These are phyloP conservation scores for Teunomyces stri DNA, from an alignment of 805 yeast genomes.

Conservation along the genomic window DNA sequence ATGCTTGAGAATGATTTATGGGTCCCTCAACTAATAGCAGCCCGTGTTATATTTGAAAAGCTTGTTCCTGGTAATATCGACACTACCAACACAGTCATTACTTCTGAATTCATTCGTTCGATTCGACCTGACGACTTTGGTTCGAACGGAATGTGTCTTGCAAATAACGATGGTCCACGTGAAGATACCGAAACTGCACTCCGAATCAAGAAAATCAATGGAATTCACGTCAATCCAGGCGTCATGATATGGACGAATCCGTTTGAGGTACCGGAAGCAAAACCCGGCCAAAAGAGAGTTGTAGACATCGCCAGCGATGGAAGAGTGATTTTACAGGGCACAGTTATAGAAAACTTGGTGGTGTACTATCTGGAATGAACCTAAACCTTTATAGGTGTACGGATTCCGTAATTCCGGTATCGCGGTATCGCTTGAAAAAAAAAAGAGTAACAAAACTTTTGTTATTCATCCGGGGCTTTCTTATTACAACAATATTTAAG, in stretches of 20 bases:
- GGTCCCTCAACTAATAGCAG: slow-evolving; percentile 40
- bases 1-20: slow-evolving; percentile 29
- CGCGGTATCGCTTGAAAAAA: slow-evolving; percentile 5
- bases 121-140: slow-evolving; percentile 9
- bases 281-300: background rate
- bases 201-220: slow-evolving; percentile 33
- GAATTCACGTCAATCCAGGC: slow-evolving; percentile 22
- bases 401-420: slow-evolving; percentile 1
- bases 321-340: slow-evolving; percentile 24
- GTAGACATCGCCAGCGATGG: slow-evolving; percentile 19
- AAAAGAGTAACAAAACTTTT: background rate
- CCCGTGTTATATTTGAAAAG: slow-evolving; percentile 48
- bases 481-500: too few species aligned
- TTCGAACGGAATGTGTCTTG: background rate
- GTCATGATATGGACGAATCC: slow-evolving; percentile 31
- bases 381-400: background rate
- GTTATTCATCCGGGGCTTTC: too few species aligned
- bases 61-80: slow-evolving; percentile 42
- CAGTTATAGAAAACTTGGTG: slow-evolving; percentile 29
- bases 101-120: slow-evolving; percentile 19
- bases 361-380: slow-evolving; percentile 17
- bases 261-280: slow-evolving; percentile 12
- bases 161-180: background rate
- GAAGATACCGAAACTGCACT: slow-evolving; percentile 15
- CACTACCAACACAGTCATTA: slow-evolving; percentile 30